Percentiles rank a stretch among this genome's conserved stretches.
These are phyloP conservation scores for Blastobotrys ciferrii DNA, from an alignment of 1,139 yeast genomes.

Conservation along the genomic window DNA sequence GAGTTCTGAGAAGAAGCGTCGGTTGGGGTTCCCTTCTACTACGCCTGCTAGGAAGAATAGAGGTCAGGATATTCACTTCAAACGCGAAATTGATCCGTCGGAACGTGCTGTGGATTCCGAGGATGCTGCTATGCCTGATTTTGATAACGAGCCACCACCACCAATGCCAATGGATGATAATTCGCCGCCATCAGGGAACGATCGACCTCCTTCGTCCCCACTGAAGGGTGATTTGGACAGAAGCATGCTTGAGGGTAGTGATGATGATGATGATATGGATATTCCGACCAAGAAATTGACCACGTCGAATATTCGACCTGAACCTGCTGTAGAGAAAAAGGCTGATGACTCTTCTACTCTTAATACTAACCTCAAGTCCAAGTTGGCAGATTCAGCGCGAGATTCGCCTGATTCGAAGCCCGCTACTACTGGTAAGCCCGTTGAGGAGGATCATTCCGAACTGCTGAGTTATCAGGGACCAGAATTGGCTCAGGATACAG, in stretches of 20 bases:
- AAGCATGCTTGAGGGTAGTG: neutral
- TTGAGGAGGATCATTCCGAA: constrained; percentile 8
- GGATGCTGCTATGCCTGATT: no score
- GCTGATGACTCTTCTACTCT: neutral
- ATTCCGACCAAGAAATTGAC: neutral
- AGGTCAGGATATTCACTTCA: constrained; percentile 3
- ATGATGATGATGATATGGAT: neutral
- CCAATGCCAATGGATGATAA: constrained; percentile 3
- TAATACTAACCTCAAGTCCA: neutral
- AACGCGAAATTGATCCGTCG: constrained; percentile 4
- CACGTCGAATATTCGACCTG: neutral
- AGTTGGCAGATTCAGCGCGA: neutral
- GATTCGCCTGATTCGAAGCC: neutral
- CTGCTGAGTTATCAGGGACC: neutral
- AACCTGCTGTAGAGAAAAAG: neutral
- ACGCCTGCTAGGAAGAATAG: neutral
- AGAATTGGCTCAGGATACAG: constrained; percentile 3
- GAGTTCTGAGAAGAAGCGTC: constrained; percentile 14
- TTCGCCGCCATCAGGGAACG: neutral
- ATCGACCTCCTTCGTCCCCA: neutral
- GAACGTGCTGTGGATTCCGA: no score
- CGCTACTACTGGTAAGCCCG: neutral
- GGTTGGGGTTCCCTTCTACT: constrained; percentile 9
- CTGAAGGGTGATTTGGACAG: neutral
- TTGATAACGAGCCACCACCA: no score